Percentiles rank a stretch among this genome's conserved stretches.
Conservation (phyloP, 176 grass and related monocot genomes). For the Hsuehochloa calcarea region DNA sequence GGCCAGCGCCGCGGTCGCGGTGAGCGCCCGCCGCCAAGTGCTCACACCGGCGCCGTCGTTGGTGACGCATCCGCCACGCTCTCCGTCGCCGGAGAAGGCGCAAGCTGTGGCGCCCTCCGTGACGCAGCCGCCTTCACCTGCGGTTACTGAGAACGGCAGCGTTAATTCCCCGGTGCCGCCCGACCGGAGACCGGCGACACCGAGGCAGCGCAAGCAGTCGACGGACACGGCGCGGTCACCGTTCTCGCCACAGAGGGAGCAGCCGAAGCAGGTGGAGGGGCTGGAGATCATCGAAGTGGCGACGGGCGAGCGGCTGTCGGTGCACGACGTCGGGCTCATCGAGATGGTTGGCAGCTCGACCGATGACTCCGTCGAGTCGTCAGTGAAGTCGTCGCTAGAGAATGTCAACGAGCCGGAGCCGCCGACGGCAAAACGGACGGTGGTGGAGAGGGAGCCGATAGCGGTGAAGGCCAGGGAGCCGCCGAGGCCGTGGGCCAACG, state of each 20-base stretch:
- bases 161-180: conserved; percentile 32
- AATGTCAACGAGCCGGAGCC: conserved; percentile 15
- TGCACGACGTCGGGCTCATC: conserved; percentile 47
- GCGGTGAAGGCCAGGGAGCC: conserved; percentile 17
- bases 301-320: conserved; percentile 35
- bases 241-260: conserved; percentile 2
- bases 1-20: neutral
- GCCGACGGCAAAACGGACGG: neutral
- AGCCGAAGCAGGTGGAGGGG: conserved; percentile 19
- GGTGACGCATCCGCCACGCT: conserved; percentile 39
- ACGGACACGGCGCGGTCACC: conserved; percentile 22
- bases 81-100: conserved; percentile 15
- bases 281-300: conserved; percentile 48
- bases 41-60: conserved; percentile 44
- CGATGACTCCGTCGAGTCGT: conserved; percentile 38
- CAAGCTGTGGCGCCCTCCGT: neutral
- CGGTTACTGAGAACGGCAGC: conserved; percentile 27
- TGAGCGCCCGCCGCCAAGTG: conserved; percentile 7
- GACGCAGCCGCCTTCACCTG: conserved; percentile 41
- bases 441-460: neutral
- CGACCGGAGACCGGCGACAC: neutral
- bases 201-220: neutral
- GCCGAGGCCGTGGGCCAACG: conserved; percentile 18
- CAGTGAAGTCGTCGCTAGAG: conserved; percentile 38
- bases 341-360: conserved; percentile 41